Conservation (phyloP, 108 stramenopile genomes). For the Phaeodactylum tricornutum region DNA sequence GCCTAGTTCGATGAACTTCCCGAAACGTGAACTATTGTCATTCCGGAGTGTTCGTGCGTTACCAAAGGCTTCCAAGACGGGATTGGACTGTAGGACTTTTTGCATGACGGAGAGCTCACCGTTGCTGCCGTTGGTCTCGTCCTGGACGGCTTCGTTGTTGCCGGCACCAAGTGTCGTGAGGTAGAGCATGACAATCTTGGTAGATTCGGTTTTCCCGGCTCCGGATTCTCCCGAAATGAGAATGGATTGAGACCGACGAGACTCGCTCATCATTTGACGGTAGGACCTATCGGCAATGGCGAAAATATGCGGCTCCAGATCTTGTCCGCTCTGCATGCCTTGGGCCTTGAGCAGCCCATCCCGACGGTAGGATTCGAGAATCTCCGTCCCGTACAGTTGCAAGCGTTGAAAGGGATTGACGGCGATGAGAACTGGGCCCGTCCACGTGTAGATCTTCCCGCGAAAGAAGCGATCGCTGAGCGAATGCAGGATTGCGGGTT, state of each 20-base stretch:
- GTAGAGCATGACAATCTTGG: constrained; percentile 94
- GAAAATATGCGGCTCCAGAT: constrained; percentile 89
- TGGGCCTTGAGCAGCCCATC: constrained; percentile 76
- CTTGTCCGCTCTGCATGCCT: constrained; percentile 44
- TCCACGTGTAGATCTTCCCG: constrained; percentile 97
- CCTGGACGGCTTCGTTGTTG: constrained; percentile 14
- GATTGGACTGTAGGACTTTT: constrained; percentile 93
- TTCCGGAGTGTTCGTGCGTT: constrained; percentile 98
- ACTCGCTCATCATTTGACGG: constrained; percentile 82
- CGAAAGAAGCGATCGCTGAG: constrained; percentile 79
- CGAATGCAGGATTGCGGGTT: constrained; percentile 95
- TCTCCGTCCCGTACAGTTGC: constrained; percentile 81
- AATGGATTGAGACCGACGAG: constrained; percentile 80
- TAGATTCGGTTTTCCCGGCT: constrained; percentile 94
- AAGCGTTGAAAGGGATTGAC: constrained; percentile 96
- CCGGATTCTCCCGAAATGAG: constrained; percentile 92
- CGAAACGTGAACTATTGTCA: constrained; percentile 99
- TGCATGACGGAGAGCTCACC: constrained; percentile 79
- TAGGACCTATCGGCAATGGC: constrained; percentile 84
- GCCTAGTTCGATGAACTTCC: constrained; percentile 97
- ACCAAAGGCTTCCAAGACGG: constrained; percentile 99
- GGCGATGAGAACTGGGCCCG: constrained; percentile 97
- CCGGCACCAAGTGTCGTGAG: constrained; percentile 74
- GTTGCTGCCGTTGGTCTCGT: constrained; percentile 22
- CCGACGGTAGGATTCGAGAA: constrained; percentile 76